A percentile compares a stretch with the other conserved stretches of the same genome.
phyloP scores from a whole-genome alignment of 306 rosid species.

The Rosa lucieae region DNA sequence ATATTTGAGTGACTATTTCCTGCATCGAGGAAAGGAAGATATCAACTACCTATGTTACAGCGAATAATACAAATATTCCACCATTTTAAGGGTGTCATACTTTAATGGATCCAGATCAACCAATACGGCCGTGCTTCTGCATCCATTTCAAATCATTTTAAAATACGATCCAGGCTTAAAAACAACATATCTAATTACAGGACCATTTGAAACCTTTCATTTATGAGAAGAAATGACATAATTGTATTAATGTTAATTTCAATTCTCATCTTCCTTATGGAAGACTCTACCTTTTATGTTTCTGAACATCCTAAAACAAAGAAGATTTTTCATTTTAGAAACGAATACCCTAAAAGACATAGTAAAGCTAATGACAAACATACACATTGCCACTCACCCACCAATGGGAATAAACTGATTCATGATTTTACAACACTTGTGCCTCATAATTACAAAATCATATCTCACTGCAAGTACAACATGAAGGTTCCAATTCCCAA shows the following conservation, averaged over 20 bases:
- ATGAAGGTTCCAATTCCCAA: not conserved
- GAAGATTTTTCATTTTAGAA: not conserved
- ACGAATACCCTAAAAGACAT: not conserved
- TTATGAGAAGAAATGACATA: not conserved
- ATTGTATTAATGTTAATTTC: not conserved
- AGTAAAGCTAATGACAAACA: not conserved
- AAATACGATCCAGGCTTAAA: not conserved
- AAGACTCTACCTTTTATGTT: conserved; percentile 1
- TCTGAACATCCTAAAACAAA: not conserved
- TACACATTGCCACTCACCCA: not conserved
- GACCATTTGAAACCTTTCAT: not conserved
- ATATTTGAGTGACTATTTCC: conserved; percentile 44
- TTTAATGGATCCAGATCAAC: not conserved
- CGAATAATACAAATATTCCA: not conserved
- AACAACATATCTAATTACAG: not conserved
- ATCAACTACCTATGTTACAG: not conserved
- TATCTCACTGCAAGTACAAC: not conserved
- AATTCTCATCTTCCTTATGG: not conserved
- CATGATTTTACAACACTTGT: not conserved
- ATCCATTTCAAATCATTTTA: not conserved
- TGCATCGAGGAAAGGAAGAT: conserved; percentile 40
- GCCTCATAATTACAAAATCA: not conserved
- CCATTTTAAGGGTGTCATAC: not conserved
- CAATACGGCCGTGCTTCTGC: not conserved
- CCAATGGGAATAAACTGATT: not conserved